Evolutionary conservation across 768 basidiomycete genomes (phyloP), one percentile per base, ranked within the genome.

Genomic region (Kwoniella dejecticola): DNA sequence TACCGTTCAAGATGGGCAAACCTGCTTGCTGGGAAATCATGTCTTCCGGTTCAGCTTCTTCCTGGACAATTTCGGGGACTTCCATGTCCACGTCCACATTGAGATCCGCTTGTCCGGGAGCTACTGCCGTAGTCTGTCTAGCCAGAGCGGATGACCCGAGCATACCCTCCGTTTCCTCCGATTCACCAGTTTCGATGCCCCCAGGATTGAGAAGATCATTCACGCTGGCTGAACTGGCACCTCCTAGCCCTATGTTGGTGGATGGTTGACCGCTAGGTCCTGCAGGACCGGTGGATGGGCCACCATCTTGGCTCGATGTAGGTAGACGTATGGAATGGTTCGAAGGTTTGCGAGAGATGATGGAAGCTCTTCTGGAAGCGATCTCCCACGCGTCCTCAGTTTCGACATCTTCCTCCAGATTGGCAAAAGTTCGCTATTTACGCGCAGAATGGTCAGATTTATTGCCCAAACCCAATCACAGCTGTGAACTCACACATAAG

Each of bases 351-450:
- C 69, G 69, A 13, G 67, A 69, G 11, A 69, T 67, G 57, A 67
- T 58, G 24, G 75, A 73, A 26, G 67, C 70, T 41, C 74, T 60
- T 26, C 77, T 66, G 17, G 76, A 76, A 0, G 77, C 77, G 17
- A 74, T 68, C 24, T 79, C 79, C 64, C 68, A 76, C 21, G 74
- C 75, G 45, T 80, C 80, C 46, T 88, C 88, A 0, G 85, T 81
- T 66, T 97, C 95, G 49, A 96, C 94, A 74, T 97, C 95, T 58
- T 91, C 92, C 49, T 98, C 93, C 17, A 99, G 85, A 76, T 98
- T 89, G 13, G 93, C 93, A 71, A 89, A 99, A 0, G 92, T 93
- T 40, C 95, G 84, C 77, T 78, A n/a, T n/a, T n/a, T n/a, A 33
- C 17, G 36, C 27, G n/a, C n/a, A n/a, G n/a, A n/a, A n/a, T n/a